Conservation (phyloP, 2,329 filamentous ascomycete species). For the Colletotrichum orchidophilum region DNA sequence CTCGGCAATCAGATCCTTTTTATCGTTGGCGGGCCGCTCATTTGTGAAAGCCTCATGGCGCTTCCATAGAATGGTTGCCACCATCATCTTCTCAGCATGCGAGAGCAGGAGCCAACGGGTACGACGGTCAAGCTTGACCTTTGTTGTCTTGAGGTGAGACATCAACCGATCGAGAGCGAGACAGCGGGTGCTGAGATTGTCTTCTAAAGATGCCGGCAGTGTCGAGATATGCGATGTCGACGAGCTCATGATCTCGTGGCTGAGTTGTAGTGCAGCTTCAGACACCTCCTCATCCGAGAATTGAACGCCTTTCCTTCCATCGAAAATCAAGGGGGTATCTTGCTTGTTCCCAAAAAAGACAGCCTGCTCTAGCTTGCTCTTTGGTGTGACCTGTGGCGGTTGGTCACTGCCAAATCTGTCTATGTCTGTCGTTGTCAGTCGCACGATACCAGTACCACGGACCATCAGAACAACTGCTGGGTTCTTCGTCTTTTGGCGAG, state of each 20-base stretch:
- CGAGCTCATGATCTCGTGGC: constrained; percentile 83
- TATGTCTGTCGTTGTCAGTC: constrained; percentile 66
- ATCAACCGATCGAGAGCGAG: constrained; percentile 81
- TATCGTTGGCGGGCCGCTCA: constrained; percentile 65
- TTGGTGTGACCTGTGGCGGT: constrained; percentile 76
- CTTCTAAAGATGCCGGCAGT: constrained; percentile 79
- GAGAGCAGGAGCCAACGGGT: constrained; percentile 85
- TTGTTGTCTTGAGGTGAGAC: constrained; percentile 72
- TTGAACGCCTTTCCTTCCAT: constrained; percentile 70
- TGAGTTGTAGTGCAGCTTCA: constrained; percentile 80
- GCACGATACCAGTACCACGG: constrained; percentile 69
- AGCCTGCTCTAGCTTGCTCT: constrained; percentile 91
- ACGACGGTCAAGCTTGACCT: constrained; percentile 70
- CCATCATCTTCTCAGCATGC: constrained; percentile 89
- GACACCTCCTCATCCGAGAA: constrained; percentile 79
- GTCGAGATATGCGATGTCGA: constrained; percentile 78
- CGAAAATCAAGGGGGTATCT: constrained; percentile 89
- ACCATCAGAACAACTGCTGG: constrained; percentile 70
- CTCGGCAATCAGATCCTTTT: constrained; percentile 77
- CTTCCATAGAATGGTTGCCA: constrained; percentile 82
- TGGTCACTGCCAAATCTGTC: constrained; percentile 67
- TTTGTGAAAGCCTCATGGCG: constrained; percentile 77
- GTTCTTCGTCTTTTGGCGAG: constrained; percentile 67
- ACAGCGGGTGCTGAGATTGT: constrained; percentile 79
- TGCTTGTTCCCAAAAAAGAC: constrained; percentile 88